These are phyloP conservation scores for Helicostylum pulchrum DNA, from an alignment of 192 early-diverging fungal genomes.

Conservation along the genomic window DNA sequence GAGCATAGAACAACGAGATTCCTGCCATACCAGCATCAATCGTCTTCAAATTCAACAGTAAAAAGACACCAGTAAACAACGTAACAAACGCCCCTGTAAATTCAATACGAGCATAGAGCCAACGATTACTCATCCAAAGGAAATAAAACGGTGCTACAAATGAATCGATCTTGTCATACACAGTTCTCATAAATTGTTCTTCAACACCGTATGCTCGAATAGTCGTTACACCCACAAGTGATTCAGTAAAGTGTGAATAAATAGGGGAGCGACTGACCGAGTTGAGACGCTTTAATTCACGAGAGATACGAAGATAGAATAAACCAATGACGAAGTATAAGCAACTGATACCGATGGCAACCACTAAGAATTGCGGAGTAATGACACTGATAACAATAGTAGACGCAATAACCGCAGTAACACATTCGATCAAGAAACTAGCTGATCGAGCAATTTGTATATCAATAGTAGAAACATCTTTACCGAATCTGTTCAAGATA, in stretches of 20 bases:
- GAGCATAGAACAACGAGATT: slow-evolving; percentile 77
- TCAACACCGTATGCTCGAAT: slow-evolving; percentile 79
- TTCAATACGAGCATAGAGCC: slow-evolving; percentile 60
- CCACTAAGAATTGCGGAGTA: slow-evolving; percentile 39
- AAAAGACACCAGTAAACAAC: slow-evolving; percentile 62
- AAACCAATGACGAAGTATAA: slow-evolving; percentile 60
- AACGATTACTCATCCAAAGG: slow-evolving; percentile 75
- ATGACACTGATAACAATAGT: slow-evolving; percentile 36
- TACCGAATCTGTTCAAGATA: slow-evolving; percentile 75
- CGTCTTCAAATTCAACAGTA: slow-evolving; percentile 44
- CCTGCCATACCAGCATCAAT: slow-evolving; percentile 79
- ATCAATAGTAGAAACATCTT: slow-evolving; percentile 58
- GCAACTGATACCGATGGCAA: slow-evolving; percentile 36
- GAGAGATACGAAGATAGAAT: slow-evolving; percentile 68
- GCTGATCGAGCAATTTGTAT: slow-evolving; percentile 21
- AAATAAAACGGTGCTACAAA: slow-evolving; percentile 68
- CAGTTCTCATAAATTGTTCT: slow-evolving; percentile 61
- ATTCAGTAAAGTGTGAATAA: slow-evolving; percentile 79
- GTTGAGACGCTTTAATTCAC: slow-evolving; percentile 90
- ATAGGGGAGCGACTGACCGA: slow-evolving; percentile 71
- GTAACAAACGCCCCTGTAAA: slow-evolving; percentile 66
- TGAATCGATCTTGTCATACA: slow-evolving; percentile 58
- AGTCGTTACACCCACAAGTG: slow-evolving; percentile 70
- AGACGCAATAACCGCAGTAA: slow-evolving; percentile 19
- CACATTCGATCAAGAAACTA: slow-evolving; percentile 16